Base-by-base conservation (phyloP, 2,329 filamentous ascomycete genomes). In the Ceratocystis harringtonii region DNA sequence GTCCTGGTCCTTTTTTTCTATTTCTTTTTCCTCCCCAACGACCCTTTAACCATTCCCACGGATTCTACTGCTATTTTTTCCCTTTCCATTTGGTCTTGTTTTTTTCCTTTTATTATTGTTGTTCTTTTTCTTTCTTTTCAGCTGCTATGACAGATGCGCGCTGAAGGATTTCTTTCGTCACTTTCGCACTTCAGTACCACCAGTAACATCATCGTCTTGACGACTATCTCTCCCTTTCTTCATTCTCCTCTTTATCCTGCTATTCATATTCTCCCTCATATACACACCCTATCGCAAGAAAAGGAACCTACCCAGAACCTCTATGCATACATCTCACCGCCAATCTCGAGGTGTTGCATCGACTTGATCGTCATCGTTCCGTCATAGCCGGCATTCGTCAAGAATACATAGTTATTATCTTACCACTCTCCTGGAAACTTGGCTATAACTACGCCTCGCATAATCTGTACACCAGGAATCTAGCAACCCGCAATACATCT, bases 91-190 rank as follows among this genome's bases (percentile, higher is more conserved):
- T 30, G 30, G 50, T n/a, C 44, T 60, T 60, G 32, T 44, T 63
- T 32, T 48, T 30, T 55, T 64, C 2, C 2, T 41, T 12, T 41
- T 41, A 15, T 41, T 12, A 12, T 41, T 12, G 4, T 41, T 41
- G 3, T 41, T 41, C 10, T 41, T 41, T 41, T 12, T 41, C 36
- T 41, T 3, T 32, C 41, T 55, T 60, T 28, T 60, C 22, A 60
- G 50, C 32, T 58, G 10, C 55, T 58, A 32, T 58, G 55, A 36
- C 55, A 36, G 55, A 19, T 36, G 55, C 55, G 7, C 25, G 8
- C 55, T 58, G 55, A 58, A 58, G 55, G 55, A 36, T 58, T 58
- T 58, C 55, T 58, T 58, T 58, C 55, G 55, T 32, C 55, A 58
- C 28, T 58, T 58, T 30, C 28, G 17, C 55, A 58, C 55, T 58